A percentile compares a stretch with the other conserved stretches of the same genome.
phyloP scores from a whole-genome alignment of 2,329 filamentous ascomycete genomes.

The Endothia cerciana region DNA sequence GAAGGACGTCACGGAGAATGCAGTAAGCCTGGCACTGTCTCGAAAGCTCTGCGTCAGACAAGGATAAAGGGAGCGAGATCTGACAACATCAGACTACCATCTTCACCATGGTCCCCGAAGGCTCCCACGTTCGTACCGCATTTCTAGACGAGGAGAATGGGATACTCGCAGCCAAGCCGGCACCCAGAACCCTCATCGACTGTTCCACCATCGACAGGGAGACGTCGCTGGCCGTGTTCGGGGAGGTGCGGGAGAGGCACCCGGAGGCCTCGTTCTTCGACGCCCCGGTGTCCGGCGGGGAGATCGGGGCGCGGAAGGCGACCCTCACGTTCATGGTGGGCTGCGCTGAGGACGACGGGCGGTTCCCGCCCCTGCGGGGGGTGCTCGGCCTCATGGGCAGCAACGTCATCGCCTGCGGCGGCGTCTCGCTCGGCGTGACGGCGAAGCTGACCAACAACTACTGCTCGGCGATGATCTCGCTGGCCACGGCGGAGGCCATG shows the following conservation, averaged over 20 bases:
- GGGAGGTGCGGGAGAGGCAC: conserved; percentile 17
- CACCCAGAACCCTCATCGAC: conserved; percentile 64
- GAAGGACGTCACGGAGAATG: conserved; percentile 64
- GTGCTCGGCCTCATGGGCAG: conserved; percentile 57
- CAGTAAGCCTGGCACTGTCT: conserved; percentile 51
- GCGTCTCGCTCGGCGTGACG: conserved; percentile 57
- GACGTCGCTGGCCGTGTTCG: conserved; percentile 49
- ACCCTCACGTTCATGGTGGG: conserved; percentile 43
- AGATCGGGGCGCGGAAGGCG: conserved; percentile 36
- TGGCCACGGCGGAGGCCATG: conserved; percentile 61
- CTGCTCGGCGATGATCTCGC: conserved; percentile 60
- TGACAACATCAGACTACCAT: conserved; percentile 57
- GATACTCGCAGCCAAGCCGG: conserved; percentile 50
- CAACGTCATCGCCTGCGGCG: conserved; percentile 59
- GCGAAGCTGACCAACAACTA: conserved; percentile 68
- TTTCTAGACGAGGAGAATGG: conserved; percentile 49
- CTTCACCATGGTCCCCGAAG: conserved; percentile 69
- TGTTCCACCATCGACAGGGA: conserved; percentile 72
- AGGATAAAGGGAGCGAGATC: not conserved
- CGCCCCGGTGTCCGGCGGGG: conserved; percentile 39
- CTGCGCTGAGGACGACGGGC: conserved; percentile 36
- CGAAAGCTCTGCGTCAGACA: not conserved
- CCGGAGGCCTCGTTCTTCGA: conserved; percentile 36
- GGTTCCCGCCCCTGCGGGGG: conserved; percentile 46
- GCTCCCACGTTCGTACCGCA: conserved; percentile 67